Percentiles rank a stretch among this genome's conserved stretches.
Conservation (phyloP, 2,329 filamentous ascomycete species). For the Aspergillus bombycis region DNA sequence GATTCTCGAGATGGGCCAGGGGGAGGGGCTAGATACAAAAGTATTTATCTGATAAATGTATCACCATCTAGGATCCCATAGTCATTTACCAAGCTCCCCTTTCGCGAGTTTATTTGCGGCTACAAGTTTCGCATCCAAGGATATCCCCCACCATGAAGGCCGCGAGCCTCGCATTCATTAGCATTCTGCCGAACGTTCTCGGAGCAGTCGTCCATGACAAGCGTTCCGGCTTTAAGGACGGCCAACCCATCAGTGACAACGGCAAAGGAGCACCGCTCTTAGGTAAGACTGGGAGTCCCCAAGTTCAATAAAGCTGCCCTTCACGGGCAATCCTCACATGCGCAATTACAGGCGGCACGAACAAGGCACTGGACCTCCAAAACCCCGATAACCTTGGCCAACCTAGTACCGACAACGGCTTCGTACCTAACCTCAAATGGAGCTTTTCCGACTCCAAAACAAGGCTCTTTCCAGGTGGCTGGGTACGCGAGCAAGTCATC, state of each 20-base stretch:
- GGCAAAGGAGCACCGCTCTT: constrained; percentile 57
- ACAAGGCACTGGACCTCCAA: background rate
- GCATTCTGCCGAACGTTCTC: background rate
- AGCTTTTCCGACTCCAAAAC: constrained; percentile 70
- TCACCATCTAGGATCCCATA: background rate
- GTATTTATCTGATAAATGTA: background rate
- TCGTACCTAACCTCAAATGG: constrained; percentile 70
- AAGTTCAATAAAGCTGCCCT: background rate
- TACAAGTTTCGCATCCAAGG: background rate
- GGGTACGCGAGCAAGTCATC: constrained; percentile 68
- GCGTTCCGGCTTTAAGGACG: constrained; percentile 50
- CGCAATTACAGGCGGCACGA: background rate
- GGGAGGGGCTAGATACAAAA: background rate
- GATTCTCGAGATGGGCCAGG: background rate
- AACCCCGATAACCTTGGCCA: constrained; percentile 63
- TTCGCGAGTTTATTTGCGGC: background rate
- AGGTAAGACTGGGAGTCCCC: constrained; percentile 35
- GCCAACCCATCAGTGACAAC: constrained; percentile 58
- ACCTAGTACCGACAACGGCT: constrained; percentile 64
- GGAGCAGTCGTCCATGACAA: constrained; percentile 10
- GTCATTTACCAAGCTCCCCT: background rate
- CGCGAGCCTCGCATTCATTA: background rate
- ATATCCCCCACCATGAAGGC: background rate
- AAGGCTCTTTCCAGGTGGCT: constrained; percentile 64
- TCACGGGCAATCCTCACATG: background rate